Base-by-base conservation (phyloP, 2,329 filamentous ascomycete genomes). In the Pyrenophora tritici-repentis region DNA sequence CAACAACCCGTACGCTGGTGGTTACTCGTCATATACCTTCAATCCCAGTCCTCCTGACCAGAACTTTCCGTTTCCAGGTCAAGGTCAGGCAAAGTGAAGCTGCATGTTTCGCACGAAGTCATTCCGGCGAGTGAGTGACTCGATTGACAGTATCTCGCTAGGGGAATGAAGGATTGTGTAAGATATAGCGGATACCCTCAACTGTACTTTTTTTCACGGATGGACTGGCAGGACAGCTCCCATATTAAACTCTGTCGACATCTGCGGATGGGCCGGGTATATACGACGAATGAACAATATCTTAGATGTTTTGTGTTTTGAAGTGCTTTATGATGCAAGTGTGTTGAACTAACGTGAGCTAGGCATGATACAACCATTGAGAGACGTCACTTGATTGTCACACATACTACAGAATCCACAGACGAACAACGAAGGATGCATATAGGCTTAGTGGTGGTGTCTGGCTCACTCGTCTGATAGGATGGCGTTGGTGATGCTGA, bases 21-120 rank as follows among this genome's bases (percentile, higher is more conserved):
- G 56, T 12, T 66, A 63, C 38, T 50, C 59, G 16, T 44, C 47
- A 3, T 59, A 55, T 42, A 50, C 49, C 36, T 61, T 55, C 31
- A 51, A 59, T 2, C 47, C 59, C 3, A 44, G 34, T 39, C 40
- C 50, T 16, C 40, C 58, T n/a, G 61, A 66, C 33, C 61, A 63
- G 49, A 41, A 56, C n/a, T 61, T 59, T 38, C 38, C 48, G 7
- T 64, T 55, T 35, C 46, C 56, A 35, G 46, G 53, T 31, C 59
- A 61, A 37, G 58, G 49, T 13, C 44, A 55, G 37, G 35, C 46
- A 6, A 62, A 65, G 46, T 62, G 35, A 47, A 6, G 13, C 9
- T n/a, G 35, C 14, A 22, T 12, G 24, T 10, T 29, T 10, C 24
- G 9, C 9, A 29, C 7, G 10, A 29, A 29, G 26, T 12, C 26